These are phyloP conservation scores for Oryza punctata DNA, from an alignment of 176 grass and related monocot species.

Conservation along the genomic window DNA sequence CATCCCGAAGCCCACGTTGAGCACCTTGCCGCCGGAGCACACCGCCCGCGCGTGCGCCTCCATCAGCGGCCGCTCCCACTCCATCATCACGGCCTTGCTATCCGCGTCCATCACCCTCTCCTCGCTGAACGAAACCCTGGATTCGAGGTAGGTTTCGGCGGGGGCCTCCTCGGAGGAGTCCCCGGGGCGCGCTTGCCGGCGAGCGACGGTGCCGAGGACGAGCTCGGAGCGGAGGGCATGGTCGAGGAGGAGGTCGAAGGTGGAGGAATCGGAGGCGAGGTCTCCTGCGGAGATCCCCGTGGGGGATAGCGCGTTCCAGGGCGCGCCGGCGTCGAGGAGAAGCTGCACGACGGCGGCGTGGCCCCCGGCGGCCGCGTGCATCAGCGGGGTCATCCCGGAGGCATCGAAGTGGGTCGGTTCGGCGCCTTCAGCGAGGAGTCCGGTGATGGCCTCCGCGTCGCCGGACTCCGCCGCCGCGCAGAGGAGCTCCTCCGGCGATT, in stretches of 20 bases:
- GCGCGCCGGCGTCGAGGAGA: constrained; percentile 72
- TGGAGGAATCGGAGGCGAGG: constrained; percentile 60
- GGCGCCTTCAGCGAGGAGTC: constrained; percentile 49
- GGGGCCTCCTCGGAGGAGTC: constrained; percentile 8
- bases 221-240: constrained; percentile 86
- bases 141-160: constrained; percentile 60
- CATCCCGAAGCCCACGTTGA: constrained; percentile 97
- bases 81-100: constrained; percentile 97
- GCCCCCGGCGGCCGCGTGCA: constrained; percentile 67
- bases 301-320: constrained; percentile 82
- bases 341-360: constrained; percentile 51
- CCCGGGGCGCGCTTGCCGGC: constrained; percentile 26
- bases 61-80: constrained; percentile 94
- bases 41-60: constrained; percentile 90
- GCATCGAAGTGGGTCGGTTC: constrained; percentile 75
- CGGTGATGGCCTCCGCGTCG: constrained; percentile 33
- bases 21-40: constrained; percentile 59
- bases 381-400: constrained; percentile 69
- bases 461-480: constrained; percentile 62
- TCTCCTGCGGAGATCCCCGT: constrained; percentile 66
- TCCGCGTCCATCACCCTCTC: constrained; percentile 82
- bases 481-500: constrained; percentile 67
- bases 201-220: constrained; percentile 72
- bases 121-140: constrained; percentile 83
- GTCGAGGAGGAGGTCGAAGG: constrained; percentile 79